Percentiles rank a stretch among this genome's conserved stretches.
phyloP scores from a whole-genome alignment of 2,329 filamentous ascomycete species.

The Hansfordia pulvinata region DNA sequence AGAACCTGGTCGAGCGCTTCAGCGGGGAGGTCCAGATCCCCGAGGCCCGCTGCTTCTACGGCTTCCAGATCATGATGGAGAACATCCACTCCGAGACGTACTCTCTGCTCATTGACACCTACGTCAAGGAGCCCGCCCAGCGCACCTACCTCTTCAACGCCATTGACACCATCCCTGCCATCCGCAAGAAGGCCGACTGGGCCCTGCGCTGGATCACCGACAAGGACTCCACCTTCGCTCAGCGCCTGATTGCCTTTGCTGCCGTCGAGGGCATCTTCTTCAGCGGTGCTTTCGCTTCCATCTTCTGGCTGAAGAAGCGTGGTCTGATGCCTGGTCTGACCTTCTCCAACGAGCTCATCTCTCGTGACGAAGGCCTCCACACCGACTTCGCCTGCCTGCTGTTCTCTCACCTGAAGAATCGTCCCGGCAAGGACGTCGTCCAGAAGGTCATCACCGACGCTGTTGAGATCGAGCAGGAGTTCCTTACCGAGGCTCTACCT shows the following conservation, averaged over 20 bases:
- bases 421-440: constrained; percentile 70
- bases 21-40: constrained; percentile 93
- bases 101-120: constrained; percentile 96
- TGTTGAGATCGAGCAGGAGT: constrained; percentile 91
- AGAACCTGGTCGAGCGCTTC: constrained; percentile 98
- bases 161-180: constrained; percentile 97
- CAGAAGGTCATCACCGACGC: constrained; percentile 87
- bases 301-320: constrained; percentile 99
- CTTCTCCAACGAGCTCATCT: constrained; percentile 99
- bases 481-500: constrained; percentile 89
- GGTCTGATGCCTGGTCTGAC: constrained; percentile 96
- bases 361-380: constrained; percentile 97
- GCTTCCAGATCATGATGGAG: constrained; percentile 99
- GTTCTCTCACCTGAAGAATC: constrained; percentile 93
- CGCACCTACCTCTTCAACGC: constrained; percentile 93
- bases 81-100: constrained; percentile 99
- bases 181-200: constrained; percentile 98
- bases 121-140: constrained; percentile 96
- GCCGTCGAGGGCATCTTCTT: constrained; percentile 99
- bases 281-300: constrained; percentile 93
- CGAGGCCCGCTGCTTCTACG: constrained; percentile 98
- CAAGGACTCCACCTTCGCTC: constrained; percentile 85
- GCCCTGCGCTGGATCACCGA: constrained; percentile 90
- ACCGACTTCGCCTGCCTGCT: constrained; percentile 97
- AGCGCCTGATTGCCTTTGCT: constrained; percentile 91